Conservation (phyloP, 2,329 filamentous ascomycete species). For the Xylariomycetidae sp. region DNA sequence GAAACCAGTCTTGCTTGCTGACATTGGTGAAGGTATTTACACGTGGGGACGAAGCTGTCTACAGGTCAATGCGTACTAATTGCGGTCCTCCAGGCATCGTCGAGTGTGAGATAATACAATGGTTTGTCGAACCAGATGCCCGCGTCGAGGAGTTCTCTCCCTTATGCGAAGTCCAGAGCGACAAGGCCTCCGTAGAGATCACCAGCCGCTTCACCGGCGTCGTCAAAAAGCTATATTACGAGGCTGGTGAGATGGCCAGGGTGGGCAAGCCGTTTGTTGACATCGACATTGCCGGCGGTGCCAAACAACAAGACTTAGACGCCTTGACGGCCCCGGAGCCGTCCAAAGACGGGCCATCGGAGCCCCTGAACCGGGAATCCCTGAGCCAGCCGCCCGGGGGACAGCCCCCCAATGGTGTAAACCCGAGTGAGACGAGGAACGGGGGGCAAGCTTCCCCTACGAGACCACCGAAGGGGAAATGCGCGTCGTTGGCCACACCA, state of each 20-base stretch:
- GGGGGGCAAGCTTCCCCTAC: too few species aligned
- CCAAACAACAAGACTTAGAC: constrained; percentile 54
- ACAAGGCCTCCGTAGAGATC: constrained; percentile 88
- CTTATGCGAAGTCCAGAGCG: constrained; percentile 95
- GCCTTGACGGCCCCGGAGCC: constrained; percentile 31
- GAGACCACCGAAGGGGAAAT: constrained; percentile 62
- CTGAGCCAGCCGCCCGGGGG: constrained; percentile 14
- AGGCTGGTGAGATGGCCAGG: constrained; percentile 91
- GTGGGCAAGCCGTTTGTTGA: constrained; percentile 93
- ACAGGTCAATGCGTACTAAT: constrained; percentile 16
- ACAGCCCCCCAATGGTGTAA: constrained; percentile 6
- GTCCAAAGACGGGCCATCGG: constrained; percentile 21
- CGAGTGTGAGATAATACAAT: constrained; percentile 98
- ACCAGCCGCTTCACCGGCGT: constrained; percentile 93
- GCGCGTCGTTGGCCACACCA: constrained; percentile 76
- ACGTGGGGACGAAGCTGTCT: too few species aligned
- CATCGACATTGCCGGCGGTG: constrained; percentile 82
- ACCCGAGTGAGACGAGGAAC: constrained; percentile 20
- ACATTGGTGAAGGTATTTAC: constrained; percentile 82
- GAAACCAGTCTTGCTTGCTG: constrained; percentile 76
- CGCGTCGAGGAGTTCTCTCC: constrained; percentile 97
- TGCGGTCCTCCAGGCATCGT: constrained; percentile 79
- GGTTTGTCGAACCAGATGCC: constrained; percentile 96
- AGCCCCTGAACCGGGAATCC: constrained; percentile 17
- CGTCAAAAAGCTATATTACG: constrained; percentile 93